Base-by-base conservation (phyloP, 2,329 filamentous ascomycete genomes). In the Camptophora hylomeconis region DNA sequence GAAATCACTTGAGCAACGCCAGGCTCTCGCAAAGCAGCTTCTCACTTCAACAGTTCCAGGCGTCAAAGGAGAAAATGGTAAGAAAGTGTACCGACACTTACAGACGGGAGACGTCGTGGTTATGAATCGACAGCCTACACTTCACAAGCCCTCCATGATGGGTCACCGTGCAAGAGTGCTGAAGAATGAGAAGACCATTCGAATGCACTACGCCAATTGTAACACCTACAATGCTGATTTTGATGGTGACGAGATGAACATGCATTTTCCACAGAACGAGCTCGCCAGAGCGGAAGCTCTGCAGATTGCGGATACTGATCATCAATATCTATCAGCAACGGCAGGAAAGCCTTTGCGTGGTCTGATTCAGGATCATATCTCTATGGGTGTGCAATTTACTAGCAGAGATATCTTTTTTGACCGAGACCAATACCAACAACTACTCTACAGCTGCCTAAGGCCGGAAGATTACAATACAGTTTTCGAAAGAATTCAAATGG, bases 151-250 rank as follows among this genome's bases (percentile, higher is more conserved):
- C 6, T 95, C 89, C 5, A 98, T 98, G 57, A 98, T 98, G 89
- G 86, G 83, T 35, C 89, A 98, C 58, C 73, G 86, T 45, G 89
- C 89, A 28, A 74, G 86, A 36, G 87, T 98, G 5, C 61, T 98
- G 11, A 81, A 83, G 1, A 86, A 84, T 19, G 92, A 98, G 54
- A 92, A 92, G 59, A 95, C 89, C 0, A 86, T 98, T 51, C 84
- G 89, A 42, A 95, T 98, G 87, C 89, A 98, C 61, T 98, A 98
- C 58, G 87, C 89, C 46, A 98, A 98, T 54, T 95, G 89, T 55
- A 98, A 98, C 50, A 94, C 89, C 1, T 98, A 98, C 65, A 98
- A 98, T 46, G 89, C 89, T 17, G 89, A 98, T 66, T 98, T 98
- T 50, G 92, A 98, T 49, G 89, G 89, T 54, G 89, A 98, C 51